phyloP scores from a whole-genome alignment of 371 early-diverging fungal genomes.

The Rhizomucor pusillus region DNA sequence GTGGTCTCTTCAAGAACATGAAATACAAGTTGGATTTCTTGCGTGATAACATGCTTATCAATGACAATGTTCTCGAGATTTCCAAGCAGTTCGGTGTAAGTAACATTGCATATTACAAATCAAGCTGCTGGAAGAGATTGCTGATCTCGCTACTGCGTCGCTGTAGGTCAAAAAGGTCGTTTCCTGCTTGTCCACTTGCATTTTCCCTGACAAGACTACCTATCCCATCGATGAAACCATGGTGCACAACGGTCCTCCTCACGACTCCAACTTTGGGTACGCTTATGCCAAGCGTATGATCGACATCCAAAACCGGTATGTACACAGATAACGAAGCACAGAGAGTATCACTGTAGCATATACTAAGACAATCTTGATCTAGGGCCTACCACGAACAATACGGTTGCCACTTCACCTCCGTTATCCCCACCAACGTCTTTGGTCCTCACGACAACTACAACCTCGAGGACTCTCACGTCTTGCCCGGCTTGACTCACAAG shows the following conservation, averaged over 20 bases:
- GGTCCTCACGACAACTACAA: slow-evolving; percentile 85
- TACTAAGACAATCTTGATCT: no score
- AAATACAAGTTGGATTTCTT: slow-evolving; percentile 78
- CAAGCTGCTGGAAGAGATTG: neutral
- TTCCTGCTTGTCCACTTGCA: slow-evolving; percentile 85
- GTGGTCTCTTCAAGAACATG: slow-evolving; percentile 88
- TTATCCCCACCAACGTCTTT: slow-evolving; percentile 87
- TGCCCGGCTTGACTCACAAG: slow-evolving; percentile 86
- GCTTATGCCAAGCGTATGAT: slow-evolving; percentile 88
- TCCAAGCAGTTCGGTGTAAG: slow-evolving; percentile 64
- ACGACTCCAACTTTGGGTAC: slow-evolving; percentile 87
- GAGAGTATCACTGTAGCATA: neutral
- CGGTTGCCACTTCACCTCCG: slow-evolving; percentile 81
- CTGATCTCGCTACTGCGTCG: neutral
- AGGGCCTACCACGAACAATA: slow-evolving; percentile 82
- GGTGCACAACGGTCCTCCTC: slow-evolving; percentile 87
- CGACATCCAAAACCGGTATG: slow-evolving; percentile 82
- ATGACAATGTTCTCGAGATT: slow-evolving; percentile 75
- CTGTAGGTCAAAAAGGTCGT: slow-evolving; percentile 78
- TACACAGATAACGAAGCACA: neutral
- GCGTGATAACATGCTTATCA: slow-evolving; percentile 80
- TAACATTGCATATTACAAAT: neutral
- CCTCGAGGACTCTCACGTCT: slow-evolving; percentile 82
- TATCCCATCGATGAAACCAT: slow-evolving; percentile 90
- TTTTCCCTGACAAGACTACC: slow-evolving; percentile 84